Base-by-base conservation (phyloP, 2,329 filamentous ascomycete species). In the Fusarium virguliforme region DNA sequence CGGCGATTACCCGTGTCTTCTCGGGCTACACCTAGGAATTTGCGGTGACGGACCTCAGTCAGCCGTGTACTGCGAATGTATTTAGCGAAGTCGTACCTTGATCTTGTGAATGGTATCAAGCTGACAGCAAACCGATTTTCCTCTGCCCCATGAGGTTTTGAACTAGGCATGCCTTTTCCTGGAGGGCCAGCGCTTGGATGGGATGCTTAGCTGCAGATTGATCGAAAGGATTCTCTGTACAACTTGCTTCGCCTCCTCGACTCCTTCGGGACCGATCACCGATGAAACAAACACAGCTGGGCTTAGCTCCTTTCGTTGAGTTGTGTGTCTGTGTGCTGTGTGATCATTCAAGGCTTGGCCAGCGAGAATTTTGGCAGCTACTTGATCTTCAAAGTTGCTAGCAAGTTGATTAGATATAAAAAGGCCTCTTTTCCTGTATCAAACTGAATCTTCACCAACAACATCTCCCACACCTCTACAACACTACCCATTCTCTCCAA, bases 271-370 rank as follows among this genome's bases (percentile, higher is more conserved):
- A 48, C 13, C 18, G 43, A 48, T 48, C 3, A 6, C 3, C 4
- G 24, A 8, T 48, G 43, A 48, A 48, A 48, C 43, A 48, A n/a
- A 15, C 8, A 30, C 3, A 2, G 8, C 24, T 48, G 13, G 10
- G 43, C 43, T 28, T 6, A 1, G 43, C 43, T 48, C 43, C 43
- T 28, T 2, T 22, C 1, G 5, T 48, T 6, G 6, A 28, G 6
- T 6, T 13, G 24, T 3, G 8, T 48, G 8, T 28, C 43, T 28
- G 8, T 10, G 13, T 48, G 43, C 28, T 26, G 43, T 48, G 24
- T n/a, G 24, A 48, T 8, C 4, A 7, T 28, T 2, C 7, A 10
- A 1, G 24, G 1, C 8, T n/a, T 5, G 15, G 3, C 1, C 2
- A 15, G 15, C 3, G 9, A 34, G 32, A 7, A 34, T 34, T 10